Evolutionary conservation across 192 early-diverging fungal species (phyloP).

Genomic region (Mycoemilia scoparia): DNA sequence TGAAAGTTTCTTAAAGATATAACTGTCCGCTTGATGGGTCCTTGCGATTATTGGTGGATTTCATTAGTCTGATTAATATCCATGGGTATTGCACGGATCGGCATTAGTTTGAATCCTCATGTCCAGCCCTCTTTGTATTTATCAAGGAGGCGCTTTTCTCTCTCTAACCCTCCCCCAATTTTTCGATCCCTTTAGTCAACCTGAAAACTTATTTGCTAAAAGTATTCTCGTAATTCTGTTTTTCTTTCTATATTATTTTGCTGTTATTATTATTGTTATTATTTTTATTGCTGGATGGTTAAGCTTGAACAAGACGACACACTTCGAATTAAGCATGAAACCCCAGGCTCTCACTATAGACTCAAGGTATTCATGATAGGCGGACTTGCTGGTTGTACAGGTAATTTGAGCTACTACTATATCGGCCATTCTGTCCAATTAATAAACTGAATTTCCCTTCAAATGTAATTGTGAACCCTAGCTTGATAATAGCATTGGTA

Average conservation of each 20-base stretch:
- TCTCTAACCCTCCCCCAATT: too few species aligned
- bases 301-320: background rate
- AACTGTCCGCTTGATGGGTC: too few species aligned
- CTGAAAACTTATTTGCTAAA: background rate
- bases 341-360: conserved; percentile 9
- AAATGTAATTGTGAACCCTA: background rate
- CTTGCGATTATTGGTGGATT: too few species aligned
- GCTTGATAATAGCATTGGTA: background rate
- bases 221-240: background rate
- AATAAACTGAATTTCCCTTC: background rate
- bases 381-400: conserved; percentile 29
- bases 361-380: conserved; percentile 16
- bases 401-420: too few species aligned
- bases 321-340: background rate
- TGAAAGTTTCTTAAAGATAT: too few species aligned
- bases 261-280: background rate
- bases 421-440: too few species aligned
- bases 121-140: too few species aligned
- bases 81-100: too few species aligned
- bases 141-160: too few species aligned
- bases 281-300: background rate
- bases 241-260: background rate
- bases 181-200: background rate
- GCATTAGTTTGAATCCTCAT: too few species aligned
- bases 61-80: too few species aligned